Evolutionary conservation across 2,329 filamentous ascomycete genomes (phyloP).

Genomic region (Aspergillus persii): DNA sequence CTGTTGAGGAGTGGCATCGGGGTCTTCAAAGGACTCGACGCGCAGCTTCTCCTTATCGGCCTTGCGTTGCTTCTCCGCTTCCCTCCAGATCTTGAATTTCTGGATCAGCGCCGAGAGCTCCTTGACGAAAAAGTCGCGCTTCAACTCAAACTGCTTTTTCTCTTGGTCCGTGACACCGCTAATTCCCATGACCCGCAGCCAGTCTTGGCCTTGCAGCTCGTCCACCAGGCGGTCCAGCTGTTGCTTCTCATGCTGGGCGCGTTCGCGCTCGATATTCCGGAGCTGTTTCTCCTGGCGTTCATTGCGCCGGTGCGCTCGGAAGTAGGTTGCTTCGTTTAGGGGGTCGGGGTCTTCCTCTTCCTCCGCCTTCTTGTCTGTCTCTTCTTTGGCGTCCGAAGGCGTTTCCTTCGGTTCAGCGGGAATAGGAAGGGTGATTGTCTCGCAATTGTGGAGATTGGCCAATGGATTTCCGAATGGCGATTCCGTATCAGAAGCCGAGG

Average conservation of each 20-base stretch:
- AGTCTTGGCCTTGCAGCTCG: constrained; percentile 84
- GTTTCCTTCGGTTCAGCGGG: not conserved
- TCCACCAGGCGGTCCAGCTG: constrained; percentile 69
- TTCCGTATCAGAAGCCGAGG: constrained; percentile 17
- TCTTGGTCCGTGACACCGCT: constrained; percentile 79
- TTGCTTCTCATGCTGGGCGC: constrained; percentile 64
- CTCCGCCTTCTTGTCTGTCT: not conserved
- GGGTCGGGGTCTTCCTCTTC: constrained; percentile 46
- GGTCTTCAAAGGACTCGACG: constrained; percentile 4
- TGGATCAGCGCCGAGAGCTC: constrained; percentile 79
- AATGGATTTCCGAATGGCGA: constrained; percentile 38
- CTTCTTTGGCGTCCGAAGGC: constrained; percentile 17
- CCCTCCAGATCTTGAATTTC: constrained; percentile 84
- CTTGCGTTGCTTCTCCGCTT: constrained; percentile 83
- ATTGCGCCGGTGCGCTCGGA: constrained; percentile 58
- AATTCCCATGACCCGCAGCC: constrained; percentile 88
- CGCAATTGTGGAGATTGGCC: constrained; percentile 36
- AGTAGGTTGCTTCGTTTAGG: constrained; percentile 55
- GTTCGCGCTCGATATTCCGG: constrained; percentile 65
- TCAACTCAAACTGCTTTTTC: constrained; percentile 82
- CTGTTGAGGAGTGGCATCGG: not conserved
- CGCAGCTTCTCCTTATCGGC: constrained; percentile 65
- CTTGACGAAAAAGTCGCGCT: constrained; percentile 77
- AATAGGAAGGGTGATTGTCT: constrained; percentile 25
- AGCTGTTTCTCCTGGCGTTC: constrained; percentile 67